Evolutionary conservation across 768 basidiomycete genomes (phyloP), one percentile per base, ranked within the genome.

Genomic region (Pilatotrama ljubarskyi): DNA sequence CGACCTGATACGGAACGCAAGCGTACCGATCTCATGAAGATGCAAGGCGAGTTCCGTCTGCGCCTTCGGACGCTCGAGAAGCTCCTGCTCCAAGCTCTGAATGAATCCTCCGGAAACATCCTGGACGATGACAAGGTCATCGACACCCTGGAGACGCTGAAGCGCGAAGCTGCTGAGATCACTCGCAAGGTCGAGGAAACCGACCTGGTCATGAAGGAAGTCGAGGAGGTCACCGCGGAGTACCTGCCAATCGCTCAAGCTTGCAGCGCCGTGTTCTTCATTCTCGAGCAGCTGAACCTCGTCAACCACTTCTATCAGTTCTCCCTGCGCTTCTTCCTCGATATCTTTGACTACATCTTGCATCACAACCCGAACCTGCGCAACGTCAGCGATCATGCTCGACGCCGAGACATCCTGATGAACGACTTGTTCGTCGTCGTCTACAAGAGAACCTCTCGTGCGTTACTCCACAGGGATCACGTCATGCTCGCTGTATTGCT

Each of bases 291-390:
- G 69, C 82, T 98, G 50, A 90, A 93, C 71, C 81, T 90, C 53
- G 84, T 98, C 77, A 93, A 96, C 70, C 96, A 97, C 75, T 98
- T 98, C 79, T 99, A 99, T 70, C 93, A 98, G 73, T 99, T 99
- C 80, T 98, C 97, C 1, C 82, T 99, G 46, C 88, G 82, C 26
- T 98, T 96, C 82, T 99, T 99, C 90, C 83, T 98, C 59, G 96
- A 97, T 72, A 96, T 98, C 69, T 99, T 99, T 76, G 93, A 98
- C 76, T 93, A 90, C 67, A 86, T 96, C 58, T 83, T 98, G 8
- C 89, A 90, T 65, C 88, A 91, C 67, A 98, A 98, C 70, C 95
- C 95, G 11, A 90, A 94, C 71, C 82, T 98, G 62, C 87, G 82
- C 72, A 84, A 83, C 59, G 80, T 95, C 58, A 79, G 85, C 22